Evolutionary conservation across 2,329 filamentous ascomycete species (phyloP), one percentile per base, ranked within the genome.

Genomic region (Aspergillus sclerotialis): DNA sequence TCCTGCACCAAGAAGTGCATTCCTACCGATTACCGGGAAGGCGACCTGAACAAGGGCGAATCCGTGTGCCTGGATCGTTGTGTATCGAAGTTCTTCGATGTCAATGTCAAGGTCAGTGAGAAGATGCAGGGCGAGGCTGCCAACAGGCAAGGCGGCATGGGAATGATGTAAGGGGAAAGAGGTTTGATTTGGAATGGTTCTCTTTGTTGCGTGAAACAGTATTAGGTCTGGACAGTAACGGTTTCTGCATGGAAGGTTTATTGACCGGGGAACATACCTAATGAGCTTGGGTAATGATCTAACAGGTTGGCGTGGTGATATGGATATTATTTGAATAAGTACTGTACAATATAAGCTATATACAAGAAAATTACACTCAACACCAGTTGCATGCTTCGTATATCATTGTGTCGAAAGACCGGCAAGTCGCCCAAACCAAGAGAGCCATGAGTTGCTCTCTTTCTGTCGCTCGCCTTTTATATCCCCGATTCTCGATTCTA

Each of bases 41-140:
- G 78, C 63, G 90, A 98, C 53, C 80, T 98, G 56, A 94, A 95
- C 78, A 98, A 98, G 73, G 93, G 89, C 74, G 92, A 98, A 69
- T 88, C 84, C 50, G 92, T 98, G 53, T 98, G 93, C 72, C 80
- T 98, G 52, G 92, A 98, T 70, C 86, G 92, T 57, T 98, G 93
- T 69, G 85, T 93, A 38, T 77, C 84, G 59, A 98, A 98, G 73
- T 98, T 96, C 73, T 95, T 98, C 69, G 90, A 96, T 53, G 89
- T 94, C 56, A 94, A 94, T 65, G 80, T 94, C 73, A 96, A 95
- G 73, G 86, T 96, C 40, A 90, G 84, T 55, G 89, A 96, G 69
- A 86, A 93, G 69, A 88, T 96, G 80, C 88, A 95, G 69, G 79
- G 82, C 46, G 84, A 94, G 66, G 85, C 84, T 31, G 76, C 79